Evolutionary conservation across 2,329 filamentous ascomycete genomes (phyloP).

Genomic region (Beauveria pseudobassiana): DNA sequence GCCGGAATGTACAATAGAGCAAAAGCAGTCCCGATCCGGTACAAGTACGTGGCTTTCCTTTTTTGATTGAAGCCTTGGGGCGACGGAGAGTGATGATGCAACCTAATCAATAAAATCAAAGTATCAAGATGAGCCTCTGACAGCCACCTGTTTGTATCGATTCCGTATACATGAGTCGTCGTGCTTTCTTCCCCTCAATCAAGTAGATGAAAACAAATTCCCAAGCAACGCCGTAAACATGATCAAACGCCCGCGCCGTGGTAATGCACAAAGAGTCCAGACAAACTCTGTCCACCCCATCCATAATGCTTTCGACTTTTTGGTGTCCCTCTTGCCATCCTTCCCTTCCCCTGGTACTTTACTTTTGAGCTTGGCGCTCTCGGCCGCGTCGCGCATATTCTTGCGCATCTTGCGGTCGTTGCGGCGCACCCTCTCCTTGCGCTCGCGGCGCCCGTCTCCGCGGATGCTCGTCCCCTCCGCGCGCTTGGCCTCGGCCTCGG

Average conservation of each 20-base stretch:
- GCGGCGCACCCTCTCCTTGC: slow-evolving; percentile 61
- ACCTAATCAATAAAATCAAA: neutral
- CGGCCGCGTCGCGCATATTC: slow-evolving; percentile 47
- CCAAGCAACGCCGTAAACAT: neutral
- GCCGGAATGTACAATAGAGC: slow-evolving; percentile 2
- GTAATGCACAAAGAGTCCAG: neutral
- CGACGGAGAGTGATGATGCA: neutral
- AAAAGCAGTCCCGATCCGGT: neutral
- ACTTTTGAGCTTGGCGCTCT: slow-evolving; percentile 10
- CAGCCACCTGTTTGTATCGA: neutral
- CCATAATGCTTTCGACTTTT: neutral
- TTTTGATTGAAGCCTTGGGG: neutral
- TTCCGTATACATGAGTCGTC: neutral
- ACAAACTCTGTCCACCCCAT: neutral
- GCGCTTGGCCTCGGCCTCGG: slow-evolving; percentile 57
- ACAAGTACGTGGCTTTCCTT: neutral
- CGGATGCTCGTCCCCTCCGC: slow-evolving; percentile 56
- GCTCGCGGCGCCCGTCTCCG: slow-evolving; percentile 56
- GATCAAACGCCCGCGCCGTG: slow-evolving; percentile 10
- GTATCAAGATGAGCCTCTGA: neutral
- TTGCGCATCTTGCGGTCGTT: slow-evolving; percentile 64
- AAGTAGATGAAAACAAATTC: neutral
- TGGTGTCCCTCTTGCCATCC: too few relatives aligned
- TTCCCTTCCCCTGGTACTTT: neutral
- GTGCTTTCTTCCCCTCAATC: neutral